Base-by-base conservation (phyloP, 2,329 filamentous ascomycete species). In the Trichoderma sp. region DNA sequence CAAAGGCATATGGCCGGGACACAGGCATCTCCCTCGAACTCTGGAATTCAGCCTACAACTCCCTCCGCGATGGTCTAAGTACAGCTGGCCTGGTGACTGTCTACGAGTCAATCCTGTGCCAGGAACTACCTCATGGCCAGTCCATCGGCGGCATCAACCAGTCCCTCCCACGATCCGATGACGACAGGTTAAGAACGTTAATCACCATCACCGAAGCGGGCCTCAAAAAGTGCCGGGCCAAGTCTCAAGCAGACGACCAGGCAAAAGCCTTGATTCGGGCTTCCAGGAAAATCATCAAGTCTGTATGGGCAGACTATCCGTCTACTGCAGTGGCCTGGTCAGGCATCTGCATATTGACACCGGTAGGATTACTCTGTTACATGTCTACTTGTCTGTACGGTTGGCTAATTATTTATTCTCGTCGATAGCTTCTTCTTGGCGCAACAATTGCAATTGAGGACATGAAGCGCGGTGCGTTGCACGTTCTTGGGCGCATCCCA, bases 341-440 rank as follows among this genome's bases (percentile, higher is more conserved):
- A 4, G 81, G 81, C 13, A 75, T 82, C 32, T 81, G 79, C 72
- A 80, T 79, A 23, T 70, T 82, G 68, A 82, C 81, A 30, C 81
- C 81, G 66, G 81, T 82, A 77, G 36, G 77, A 71, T 32, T 6
- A 6, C 13, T 7, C 36, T 20, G 11, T 28, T 9, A 11, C 11
- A 1, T 26, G 6, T 58, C 17, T 23, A 8, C 17, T 6, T 3
- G 9, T 34, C 2, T 39, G 15, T 15, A 28, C 8, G 3, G 30
- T 61, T 39, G 13, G n/a, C 6, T 17, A 6, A 67, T 70, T 4
- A 69, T 11, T 23, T 43, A n/a, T 47, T 69, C 4, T 17, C 4
- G 1, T 50, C 0, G 3, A 9, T 15, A 82, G 81, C 76, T 81
- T 7, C 76, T 81, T 15, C 76, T 82, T 36, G 80, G 82, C 6